These are phyloP conservation scores for Collariella sp. DNA, from an alignment of 495 filamentous ascomycete species.

Conservation along the genomic window DNA sequence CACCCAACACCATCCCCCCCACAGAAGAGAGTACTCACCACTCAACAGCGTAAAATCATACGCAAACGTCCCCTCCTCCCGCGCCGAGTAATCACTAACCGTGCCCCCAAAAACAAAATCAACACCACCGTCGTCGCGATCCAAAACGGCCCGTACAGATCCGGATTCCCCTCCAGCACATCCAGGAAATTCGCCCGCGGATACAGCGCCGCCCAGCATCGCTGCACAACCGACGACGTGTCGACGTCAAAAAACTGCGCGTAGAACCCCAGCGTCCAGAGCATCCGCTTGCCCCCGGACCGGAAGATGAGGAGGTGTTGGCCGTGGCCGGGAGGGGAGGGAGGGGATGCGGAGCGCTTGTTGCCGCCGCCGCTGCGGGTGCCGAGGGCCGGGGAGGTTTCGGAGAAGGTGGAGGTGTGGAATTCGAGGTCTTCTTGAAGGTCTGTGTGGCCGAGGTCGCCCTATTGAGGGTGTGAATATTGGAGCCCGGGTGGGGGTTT, in stretches of 20 bases:
- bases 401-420: conserved; percentile 65
- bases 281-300: conserved; percentile 65
- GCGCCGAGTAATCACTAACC: conserved; percentile 76
- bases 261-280: conserved; percentile 92
- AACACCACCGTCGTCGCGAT: conserved; percentile 96
- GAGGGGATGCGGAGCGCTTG: conserved; percentile 33
- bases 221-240: conserved; percentile 72
- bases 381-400: conserved; percentile 46
- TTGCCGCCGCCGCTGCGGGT: conserved; percentile 31
- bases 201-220: conserved; percentile 76
- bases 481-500: conserved; percentile 25
- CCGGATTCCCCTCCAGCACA: conserved; percentile 92
- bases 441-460: conserved; percentile 95
- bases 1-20: neutral
- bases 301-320: conserved; percentile 21
- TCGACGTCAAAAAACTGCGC: conserved; percentile 97
- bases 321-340: conserved; percentile 53
- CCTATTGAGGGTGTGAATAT: conserved; percentile 46
- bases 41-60: conserved; percentile 85
- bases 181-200: conserved; percentile 92
- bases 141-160: conserved; percentile 93
- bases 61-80: conserved; percentile 38
- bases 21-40: conserved; percentile 33
- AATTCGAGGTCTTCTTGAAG: conserved; percentile 98
- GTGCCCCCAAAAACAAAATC: conserved; percentile 94